Conservation (phyloP, 306 rosid species). For the Sicyos edulis region DNA sequence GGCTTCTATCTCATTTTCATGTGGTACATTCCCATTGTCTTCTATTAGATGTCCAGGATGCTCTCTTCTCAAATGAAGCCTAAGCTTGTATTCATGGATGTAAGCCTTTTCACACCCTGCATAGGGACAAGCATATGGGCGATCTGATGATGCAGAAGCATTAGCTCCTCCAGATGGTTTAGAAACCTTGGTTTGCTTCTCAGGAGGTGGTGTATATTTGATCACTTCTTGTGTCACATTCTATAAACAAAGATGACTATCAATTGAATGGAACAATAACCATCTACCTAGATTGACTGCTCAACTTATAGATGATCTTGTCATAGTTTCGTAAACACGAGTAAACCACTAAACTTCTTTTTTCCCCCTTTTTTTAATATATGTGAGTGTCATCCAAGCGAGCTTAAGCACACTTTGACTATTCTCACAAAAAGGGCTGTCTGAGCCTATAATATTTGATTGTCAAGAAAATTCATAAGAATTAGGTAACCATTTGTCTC, state of each 20-base stretch:
- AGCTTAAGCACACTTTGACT: no score
- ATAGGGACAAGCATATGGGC: slow-evolving; percentile 85
- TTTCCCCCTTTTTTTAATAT: no score
- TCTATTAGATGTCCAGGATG: slow-evolving; percentile 80
- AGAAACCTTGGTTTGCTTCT: slow-evolving; percentile 54
- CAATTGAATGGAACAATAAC: not conserved
- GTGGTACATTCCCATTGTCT: slow-evolving; percentile 48
- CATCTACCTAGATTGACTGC: no score
- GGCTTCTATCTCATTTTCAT: slow-evolving; percentile 75
- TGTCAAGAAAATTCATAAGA: no score
- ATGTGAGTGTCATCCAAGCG: no score
- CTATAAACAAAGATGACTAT: slow-evolving; percentile 37
- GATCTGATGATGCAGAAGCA: slow-evolving; percentile 84
- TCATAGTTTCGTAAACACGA: no score
- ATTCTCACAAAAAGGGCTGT: no score
- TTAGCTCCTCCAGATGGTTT: slow-evolving; percentile 55
- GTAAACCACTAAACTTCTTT: no score
- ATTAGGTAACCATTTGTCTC: no score
- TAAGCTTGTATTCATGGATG: slow-evolving; percentile 93
- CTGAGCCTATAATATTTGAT: no score
- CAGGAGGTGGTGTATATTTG: slow-evolving; percentile 62
- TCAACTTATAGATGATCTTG: no score
- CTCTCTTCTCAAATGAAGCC: slow-evolving; percentile 80
- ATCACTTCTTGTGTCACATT: slow-evolving; percentile 47
- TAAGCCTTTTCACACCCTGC: slow-evolving; percentile 91